A percentile compares a stretch with the other conserved stretches of the same genome.
phyloP scores from a whole-genome alignment of 2,329 filamentous ascomycete species.

The Xylaria sp. region DNA sequence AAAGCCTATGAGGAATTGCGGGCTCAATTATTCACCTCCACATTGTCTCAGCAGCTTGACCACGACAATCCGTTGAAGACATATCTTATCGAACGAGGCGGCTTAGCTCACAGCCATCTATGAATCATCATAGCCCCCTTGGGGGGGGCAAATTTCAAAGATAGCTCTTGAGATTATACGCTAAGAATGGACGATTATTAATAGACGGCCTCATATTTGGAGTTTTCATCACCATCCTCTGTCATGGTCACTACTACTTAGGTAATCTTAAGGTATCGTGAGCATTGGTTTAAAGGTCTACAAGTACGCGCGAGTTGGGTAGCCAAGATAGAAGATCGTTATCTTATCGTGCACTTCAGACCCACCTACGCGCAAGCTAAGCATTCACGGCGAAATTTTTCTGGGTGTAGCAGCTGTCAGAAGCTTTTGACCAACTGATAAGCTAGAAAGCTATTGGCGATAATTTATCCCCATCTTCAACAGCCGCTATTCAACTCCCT shows the following conservation, averaged over 20 bases:
- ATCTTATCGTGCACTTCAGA: constrained; percentile 31
- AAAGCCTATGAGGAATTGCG: constrained; percentile 33
- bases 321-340: constrained; percentile 1
- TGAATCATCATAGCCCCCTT: background rate
- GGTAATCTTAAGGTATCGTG: background rate
- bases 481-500: constrained; percentile 7
- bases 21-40: constrained; percentile 27
- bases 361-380: background rate
- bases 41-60: constrained; percentile 34
- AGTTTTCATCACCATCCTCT: background rate
- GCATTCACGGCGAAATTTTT: constrained; percentile 33
- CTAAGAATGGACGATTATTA: background rate
- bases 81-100: constrained; percentile 30
- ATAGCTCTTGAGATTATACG: background rate
- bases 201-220: background rate
- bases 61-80: constrained; percentile 33
- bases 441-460: constrained; percentile 13
- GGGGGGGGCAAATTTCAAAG: no score
- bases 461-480: constrained; percentile 26
- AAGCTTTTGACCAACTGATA: constrained; percentile 33
- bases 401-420: constrained; percentile 36
- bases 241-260: background rate
- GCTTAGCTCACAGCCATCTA: constrained; percentile 9
- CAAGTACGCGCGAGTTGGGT: background rate
- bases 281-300: background rate